Percentiles rank a stretch among this genome's conserved stretches.
These are phyloP conservation scores for Fonsecaea multimorphosa DNA, from an alignment of 2,329 filamentous ascomycete genomes.

Conservation along the genomic window DNA sequence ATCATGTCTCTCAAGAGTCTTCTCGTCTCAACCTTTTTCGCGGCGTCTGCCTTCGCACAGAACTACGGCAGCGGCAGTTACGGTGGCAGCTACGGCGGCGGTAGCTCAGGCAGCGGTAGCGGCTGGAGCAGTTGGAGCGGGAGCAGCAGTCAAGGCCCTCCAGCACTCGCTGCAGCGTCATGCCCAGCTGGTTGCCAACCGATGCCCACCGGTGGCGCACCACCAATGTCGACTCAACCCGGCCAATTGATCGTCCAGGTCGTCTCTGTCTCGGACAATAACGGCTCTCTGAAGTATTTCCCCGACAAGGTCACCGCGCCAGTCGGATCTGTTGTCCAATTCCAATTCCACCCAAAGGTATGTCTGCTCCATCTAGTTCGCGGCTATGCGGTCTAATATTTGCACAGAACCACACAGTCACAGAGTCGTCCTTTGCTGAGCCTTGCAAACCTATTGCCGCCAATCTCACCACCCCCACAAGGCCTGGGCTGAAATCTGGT, in stretches of 20 bases:
- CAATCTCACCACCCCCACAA: conserved; percentile 48
- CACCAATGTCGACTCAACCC: conserved; percentile 18
- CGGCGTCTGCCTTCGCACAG: conserved; percentile 27
- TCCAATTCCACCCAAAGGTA: conserved; percentile 59
- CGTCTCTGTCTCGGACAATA: conserved; percentile 67
- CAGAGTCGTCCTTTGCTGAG: conserved; percentile 74
- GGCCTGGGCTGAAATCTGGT: conserved; percentile 62
- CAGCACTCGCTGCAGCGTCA: conserved; percentile 22
- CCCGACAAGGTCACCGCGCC: conserved; percentile 69
- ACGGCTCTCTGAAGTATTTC: conserved; percentile 63
- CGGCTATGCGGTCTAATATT: conserved; percentile 1
- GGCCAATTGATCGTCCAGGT: conserved; percentile 60
- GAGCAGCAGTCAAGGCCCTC: conserved; percentile 7
- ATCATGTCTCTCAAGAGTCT: conserved; percentile 34
- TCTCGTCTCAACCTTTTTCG: conserved; percentile 29
- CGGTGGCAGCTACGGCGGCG: neutral
- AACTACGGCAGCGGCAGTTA: neutral
- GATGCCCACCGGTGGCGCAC: conserved; percentile 18
- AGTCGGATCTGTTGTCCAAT: conserved; percentile 62
- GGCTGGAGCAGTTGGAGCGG: conserved; percentile 12
- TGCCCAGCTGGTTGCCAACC: conserved; percentile 34
- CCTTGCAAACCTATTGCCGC: conserved; percentile 69
- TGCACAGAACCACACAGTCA: conserved; percentile 74
- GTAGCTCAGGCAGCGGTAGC: neutral
- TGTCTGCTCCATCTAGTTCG: conserved; percentile 15